These are phyloP conservation scores for Cardamine resedifolia DNA, from an alignment of 345 rosid species.

Conservation along the genomic window DNA sequence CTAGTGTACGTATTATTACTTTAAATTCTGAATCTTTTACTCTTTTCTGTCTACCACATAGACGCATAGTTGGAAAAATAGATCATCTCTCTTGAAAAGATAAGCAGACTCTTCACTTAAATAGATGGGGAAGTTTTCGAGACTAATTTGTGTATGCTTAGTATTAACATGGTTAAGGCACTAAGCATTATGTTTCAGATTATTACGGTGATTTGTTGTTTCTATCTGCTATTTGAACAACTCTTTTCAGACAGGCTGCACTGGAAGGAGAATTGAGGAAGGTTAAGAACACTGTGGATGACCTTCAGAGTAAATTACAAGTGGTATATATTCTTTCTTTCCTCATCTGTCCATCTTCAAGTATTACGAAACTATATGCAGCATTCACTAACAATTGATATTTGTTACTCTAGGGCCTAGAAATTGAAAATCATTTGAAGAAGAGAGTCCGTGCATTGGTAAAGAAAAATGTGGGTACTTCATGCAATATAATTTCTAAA, in stretches of 20 bases:
- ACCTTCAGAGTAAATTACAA: slow-evolving; percentile 68
- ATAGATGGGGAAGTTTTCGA: background rate
- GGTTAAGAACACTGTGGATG: slow-evolving; percentile 56
- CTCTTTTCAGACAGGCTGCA: slow-evolving; percentile 91
- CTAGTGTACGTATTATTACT: background rate
- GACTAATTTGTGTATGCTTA: background rate
- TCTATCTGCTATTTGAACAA: slow-evolving; percentile 52
- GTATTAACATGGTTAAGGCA: slow-evolving; percentile 18
- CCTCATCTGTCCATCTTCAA: slow-evolving; percentile 9
- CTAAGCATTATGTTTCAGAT: slow-evolving; percentile 6
- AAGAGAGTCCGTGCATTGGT: slow-evolving; percentile 70
- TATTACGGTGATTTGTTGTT: slow-evolving; percentile 4
- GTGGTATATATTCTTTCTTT: slow-evolving; percentile 55
- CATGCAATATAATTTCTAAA: background rate
- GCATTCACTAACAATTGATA: slow-evolving; percentile 13
- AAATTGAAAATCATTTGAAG: slow-evolving; percentile 93
- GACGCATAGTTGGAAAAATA: background rate
- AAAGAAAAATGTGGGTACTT: slow-evolving; percentile 69
- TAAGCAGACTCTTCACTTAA: background rate
- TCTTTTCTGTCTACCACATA: background rate
- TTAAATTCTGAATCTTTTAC: background rate
- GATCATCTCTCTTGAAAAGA: background rate
- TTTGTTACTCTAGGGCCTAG: slow-evolving; percentile 68
- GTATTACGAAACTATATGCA: background rate
- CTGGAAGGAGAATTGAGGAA: slow-evolving; percentile 79